Evolutionary conservation across 2,329 filamentous ascomycete genomes (phyloP).

Genomic region (Coniochaeta hoffmannii): DNA sequence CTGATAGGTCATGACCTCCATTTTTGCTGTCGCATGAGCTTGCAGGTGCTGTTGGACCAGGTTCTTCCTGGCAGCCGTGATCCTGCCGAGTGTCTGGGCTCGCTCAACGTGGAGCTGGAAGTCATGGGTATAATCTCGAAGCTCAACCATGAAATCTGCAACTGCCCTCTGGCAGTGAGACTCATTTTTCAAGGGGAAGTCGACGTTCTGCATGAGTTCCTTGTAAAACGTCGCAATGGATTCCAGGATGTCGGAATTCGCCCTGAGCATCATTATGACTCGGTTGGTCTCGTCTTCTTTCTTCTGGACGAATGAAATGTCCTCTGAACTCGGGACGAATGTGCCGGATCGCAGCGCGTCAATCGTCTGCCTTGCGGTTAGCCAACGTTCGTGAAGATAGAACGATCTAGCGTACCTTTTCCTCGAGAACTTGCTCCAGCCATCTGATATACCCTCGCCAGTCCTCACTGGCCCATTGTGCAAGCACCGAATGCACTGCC

Average conservation of each 20-base stretch:
- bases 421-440: constrained; percentile 22
- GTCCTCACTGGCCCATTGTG: constrained; percentile 30
- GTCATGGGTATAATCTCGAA: constrained; percentile 27
- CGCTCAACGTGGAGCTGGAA: constrained; percentile 26
- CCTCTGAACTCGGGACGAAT: constrained; percentile 2
- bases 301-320: constrained; percentile 27
- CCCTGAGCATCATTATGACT: constrained; percentile 26
- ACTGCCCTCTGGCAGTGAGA: constrained; percentile 15
- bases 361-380: constrained; percentile 9
- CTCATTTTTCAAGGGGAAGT: constrained; percentile 14
- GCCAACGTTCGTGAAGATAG: background rate
- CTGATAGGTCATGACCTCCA: constrained; percentile 18
- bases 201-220: constrained; percentile 11
- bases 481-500: constrained; percentile 24
- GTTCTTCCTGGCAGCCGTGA: constrained; percentile 25
- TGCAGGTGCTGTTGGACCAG: constrained; percentile 25
- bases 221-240: constrained; percentile 21
- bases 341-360: background rate
- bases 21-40: constrained; percentile 20
- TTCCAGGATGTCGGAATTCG: constrained; percentile 28
- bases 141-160: constrained; percentile 15
- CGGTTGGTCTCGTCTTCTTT: constrained; percentile 29
- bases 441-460: constrained; percentile 33
- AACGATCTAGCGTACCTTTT: constrained; percentile 4
- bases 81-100: constrained; percentile 22